Conservation (phyloP, 495 filamentous ascomycete species). For the Penicillium parvum region DNA sequence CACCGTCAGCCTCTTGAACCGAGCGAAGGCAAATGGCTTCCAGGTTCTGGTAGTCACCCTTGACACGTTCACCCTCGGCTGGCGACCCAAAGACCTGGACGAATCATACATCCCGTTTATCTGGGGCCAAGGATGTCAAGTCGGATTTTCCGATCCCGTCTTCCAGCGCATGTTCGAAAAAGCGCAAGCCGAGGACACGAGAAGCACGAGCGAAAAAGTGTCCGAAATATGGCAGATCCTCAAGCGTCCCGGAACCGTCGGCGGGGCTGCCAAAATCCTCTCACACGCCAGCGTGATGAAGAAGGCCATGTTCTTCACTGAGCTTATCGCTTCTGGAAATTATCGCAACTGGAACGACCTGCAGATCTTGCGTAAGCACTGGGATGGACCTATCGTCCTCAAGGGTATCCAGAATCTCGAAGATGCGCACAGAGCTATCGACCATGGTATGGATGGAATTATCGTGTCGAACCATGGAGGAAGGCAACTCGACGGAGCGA, state of each 20-base stretch:
- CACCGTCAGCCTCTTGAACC: constrained; percentile 55
- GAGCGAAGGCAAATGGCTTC: constrained; percentile 52
- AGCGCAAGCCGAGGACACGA: constrained; percentile 40
- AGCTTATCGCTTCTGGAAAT: no score
- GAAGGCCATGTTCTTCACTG: no score
- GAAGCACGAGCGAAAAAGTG: constrained; percentile 46
- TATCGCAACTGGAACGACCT: constrained; percentile 59
- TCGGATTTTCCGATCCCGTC: constrained; percentile 55
- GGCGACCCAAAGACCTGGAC: constrained; percentile 62
- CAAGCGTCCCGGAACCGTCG: constrained; percentile 43
- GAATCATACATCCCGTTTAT: constrained; percentile 53
- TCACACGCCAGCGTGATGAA: no score
- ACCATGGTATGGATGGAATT: constrained; percentile 49
- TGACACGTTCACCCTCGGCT: constrained; percentile 41
- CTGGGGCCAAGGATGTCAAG: constrained; percentile 39
- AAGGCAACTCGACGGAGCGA: no score
- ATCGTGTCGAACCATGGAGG: constrained; percentile 54
- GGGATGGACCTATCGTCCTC: constrained; percentile 56
- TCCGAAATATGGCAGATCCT: constrained; percentile 48
- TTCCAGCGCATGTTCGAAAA: constrained; percentile 53
- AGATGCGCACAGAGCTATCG: constrained; percentile 44
- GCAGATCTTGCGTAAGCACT: constrained; percentile 50
- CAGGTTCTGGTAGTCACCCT: constrained; percentile 44
- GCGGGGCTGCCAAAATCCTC: constrained; percentile 43
- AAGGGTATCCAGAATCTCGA: constrained; percentile 49